Conservation (phyloP, 2,329 filamentous ascomycete species). For the Aspergillus sp. region DNA sequence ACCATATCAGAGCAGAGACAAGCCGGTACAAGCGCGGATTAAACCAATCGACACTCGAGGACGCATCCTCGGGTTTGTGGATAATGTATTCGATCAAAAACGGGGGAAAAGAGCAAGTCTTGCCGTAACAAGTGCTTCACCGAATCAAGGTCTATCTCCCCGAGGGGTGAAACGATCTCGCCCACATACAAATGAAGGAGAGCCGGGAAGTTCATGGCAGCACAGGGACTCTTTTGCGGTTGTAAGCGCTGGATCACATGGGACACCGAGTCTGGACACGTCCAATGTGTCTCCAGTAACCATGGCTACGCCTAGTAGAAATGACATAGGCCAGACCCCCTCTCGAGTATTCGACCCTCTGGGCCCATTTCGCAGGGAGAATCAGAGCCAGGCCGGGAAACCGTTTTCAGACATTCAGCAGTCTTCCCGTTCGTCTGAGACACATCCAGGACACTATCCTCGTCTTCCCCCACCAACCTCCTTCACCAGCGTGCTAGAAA, state of each 20-base stretch:
- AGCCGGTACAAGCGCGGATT: conserved; percentile 32
- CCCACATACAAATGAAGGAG: neutral
- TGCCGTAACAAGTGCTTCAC: conserved; percentile 3
- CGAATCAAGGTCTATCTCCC: neutral
- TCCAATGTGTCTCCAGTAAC: neutral
- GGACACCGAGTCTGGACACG: neutral
- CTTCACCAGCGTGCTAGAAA: neutral
- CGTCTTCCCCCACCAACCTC: neutral
- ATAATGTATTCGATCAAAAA: conserved; percentile 40
- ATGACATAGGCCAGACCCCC: neutral
- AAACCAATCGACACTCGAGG: conserved; percentile 34
- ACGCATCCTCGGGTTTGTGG: conserved; percentile 35
- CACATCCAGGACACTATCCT: neutral
- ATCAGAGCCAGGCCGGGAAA: conserved; percentile 10
- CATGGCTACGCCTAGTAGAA: neutral
- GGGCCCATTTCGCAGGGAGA: conserved; percentile 13
- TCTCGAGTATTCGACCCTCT: neutral
- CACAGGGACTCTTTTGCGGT: neutral
- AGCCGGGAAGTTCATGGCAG: neutral
- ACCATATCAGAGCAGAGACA: conserved; percentile 35
- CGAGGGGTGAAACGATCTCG: conserved; percentile 13
- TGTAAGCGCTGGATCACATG: neutral
- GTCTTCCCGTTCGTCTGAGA: neutral
- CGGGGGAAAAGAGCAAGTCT: conserved; percentile 22
- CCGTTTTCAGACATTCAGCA: neutral